Evolutionary conservation across 257 asterid genomes (phyloP), one percentile per base, ranked within the genome.

Genomic region (Solanum arcanum): DNA sequence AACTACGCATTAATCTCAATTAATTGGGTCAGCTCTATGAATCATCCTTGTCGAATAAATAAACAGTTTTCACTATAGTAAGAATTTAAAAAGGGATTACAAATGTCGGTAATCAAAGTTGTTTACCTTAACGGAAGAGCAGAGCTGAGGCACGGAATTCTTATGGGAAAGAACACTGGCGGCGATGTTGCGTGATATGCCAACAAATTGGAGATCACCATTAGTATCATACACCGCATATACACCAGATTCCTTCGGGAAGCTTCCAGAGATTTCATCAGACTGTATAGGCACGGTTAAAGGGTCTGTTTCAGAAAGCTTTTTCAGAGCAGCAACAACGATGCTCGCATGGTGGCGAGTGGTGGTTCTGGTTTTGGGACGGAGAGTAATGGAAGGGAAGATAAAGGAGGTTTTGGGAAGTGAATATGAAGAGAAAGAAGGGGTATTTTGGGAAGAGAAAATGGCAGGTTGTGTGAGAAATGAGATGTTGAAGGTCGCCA

Each of bases 131-230:
- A 93, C 94, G 68, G 98, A 93, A 84, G 73, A 90, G 86, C 99
- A 97, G 66, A 97, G 98, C 56, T 95, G 94, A 9, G 99, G 98
- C 49, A 94, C 92, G 37, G 98, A 92, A n/a, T 92, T 94, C 90
- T 89, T 92, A 91, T 97, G 98, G 14, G 91, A 25, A 87, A 85
- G 87, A 85, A 97, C 90, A 84, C 99, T 97, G 86, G 95, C 94
- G 37, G 96, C 98, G 76, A 95, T 91, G 89, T 95, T 95, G 74
- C 97, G 90, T 35, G 99, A 94, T 73, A 97, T 94, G 81, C 99
- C 99, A 87, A 97, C 87, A 88, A 95, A 97, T 85, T 97, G 98
- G 72, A 97, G 96, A 83, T 91, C 98, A 44, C 91, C 92, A 83
- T 76, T 88, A 80, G 86, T 87, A 86, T 94, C 92, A 86, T 92